Percentiles rank a stretch among this genome's conserved stretches.
Conservation (phyloP, 2,329 filamentous ascomycete genomes). For the Ramularia endophylla region DNA sequence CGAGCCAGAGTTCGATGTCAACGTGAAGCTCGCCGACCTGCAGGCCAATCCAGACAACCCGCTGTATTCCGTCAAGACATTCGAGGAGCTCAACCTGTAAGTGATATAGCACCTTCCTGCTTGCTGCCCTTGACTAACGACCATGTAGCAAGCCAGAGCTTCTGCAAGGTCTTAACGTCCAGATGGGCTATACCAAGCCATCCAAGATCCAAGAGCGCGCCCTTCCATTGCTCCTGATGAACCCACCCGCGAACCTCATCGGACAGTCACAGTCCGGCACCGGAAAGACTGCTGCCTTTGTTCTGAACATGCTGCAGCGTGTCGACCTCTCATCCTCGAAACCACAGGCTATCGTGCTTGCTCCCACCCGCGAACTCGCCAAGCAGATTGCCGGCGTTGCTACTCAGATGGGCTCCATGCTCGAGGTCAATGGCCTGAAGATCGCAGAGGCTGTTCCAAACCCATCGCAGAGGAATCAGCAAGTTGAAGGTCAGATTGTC, state of each 20-base stretch:
- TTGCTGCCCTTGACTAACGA: constrained; percentile 12
- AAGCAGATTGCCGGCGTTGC: constrained; percentile 90
- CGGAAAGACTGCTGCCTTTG: constrained; percentile 95
- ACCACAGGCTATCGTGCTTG: constrained; percentile 83
- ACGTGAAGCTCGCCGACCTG: constrained; percentile 85
- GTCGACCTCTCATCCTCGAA: constrained; percentile 65
- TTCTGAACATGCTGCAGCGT: constrained; percentile 83
- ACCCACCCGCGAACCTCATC: constrained; percentile 91
- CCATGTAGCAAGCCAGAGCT: constrained; percentile 53
- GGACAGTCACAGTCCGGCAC: constrained; percentile 99
- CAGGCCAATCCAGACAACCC: constrained; percentile 83
- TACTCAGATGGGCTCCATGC: constrained; percentile 74
- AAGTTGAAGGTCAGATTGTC: constrained; percentile 70
- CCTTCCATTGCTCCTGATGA: constrained; percentile 75
- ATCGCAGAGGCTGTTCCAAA: constrained; percentile 81
- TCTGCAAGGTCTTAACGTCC: constrained; percentile 64
- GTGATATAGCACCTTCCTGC: constrained; percentile 31
- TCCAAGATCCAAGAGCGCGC: constrained; percentile 98
- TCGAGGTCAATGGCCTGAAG: constrained; percentile 57
- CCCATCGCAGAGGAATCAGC: constrained; percentile 60
- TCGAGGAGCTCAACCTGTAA: constrained; percentile 81
- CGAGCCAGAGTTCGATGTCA: constrained; percentile 79
- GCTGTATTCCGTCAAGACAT: constrained; percentile 75
- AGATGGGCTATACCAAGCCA: constrained; percentile 84
- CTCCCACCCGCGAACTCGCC: constrained; percentile 88